Evolutionary conservation across 306 rosid species (phyloP), one percentile per base, ranked within the genome.

Genomic region (Aeschynomene evenia): DNA sequence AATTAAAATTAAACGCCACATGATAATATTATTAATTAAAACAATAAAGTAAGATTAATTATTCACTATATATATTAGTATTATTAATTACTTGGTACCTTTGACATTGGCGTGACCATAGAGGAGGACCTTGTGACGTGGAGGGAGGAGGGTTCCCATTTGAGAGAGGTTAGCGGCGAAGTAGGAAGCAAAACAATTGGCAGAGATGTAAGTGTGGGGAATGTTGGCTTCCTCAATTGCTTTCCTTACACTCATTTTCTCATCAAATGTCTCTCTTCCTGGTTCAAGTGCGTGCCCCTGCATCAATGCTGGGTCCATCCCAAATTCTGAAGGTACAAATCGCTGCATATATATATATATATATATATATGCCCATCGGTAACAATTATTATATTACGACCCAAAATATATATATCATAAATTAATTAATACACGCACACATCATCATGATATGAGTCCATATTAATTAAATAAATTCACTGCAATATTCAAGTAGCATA

Each of bases 201-300:
- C 96, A 14, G 96, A 85, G 3, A 93, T 77, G 39, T 90, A 93
- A 54, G 97, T 90, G 71, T 69, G 85, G 55, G 97, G 97, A 31
- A 93, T 86, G 19, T 85, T 73, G 6, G 97, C 97, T 21, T 85
- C 93, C 28, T 93, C 88, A 55, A 93, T 90, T 46, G 91, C 88
- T 65, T 84, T 88, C 5, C 98, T 82, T 49, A 93, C 81, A 0
- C 0, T 12, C 96, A 93, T 88, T 81, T 93, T 93, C 51, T 93
- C 94, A 34, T 90, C 97, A 49, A 93, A 90, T 58, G 98, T 62
- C 0, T 82, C 91, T 76, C 86, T 86, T 84, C 97, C 97, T 0
- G 94, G 96, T 73, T 90, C 94, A n/a, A 93, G 80, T 18, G 97
- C 98, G 63, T 93, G 70, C 11, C 79, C 86, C 98, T n/a, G n/a